Evolutionary conservation across 2,329 filamentous ascomycete genomes (phyloP), one percentile per base, ranked within the genome.

Genomic region (Pseudopyricularia cyperi): DNA sequence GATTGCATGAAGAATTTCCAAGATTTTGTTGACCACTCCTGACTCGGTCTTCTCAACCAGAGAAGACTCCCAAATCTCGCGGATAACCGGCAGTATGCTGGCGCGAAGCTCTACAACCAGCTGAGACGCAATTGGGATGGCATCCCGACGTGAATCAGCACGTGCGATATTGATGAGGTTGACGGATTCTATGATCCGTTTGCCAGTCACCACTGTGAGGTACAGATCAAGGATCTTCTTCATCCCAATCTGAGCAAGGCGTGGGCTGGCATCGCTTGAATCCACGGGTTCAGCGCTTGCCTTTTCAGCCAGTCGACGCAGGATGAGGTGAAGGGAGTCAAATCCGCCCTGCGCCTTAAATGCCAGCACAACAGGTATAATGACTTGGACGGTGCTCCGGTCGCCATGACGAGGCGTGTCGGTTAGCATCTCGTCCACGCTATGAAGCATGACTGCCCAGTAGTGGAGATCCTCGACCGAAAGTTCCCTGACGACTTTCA

Each of bases 151-250:
- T 17, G 39, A 39, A 4, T 51, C 49, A 12, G 28, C 24, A 15
- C 49, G 37, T 15, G 28, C 37, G 17, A 51, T 17, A 51, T 66
- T 71, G 52, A 72, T 71, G n/a, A 69, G 67, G 26, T 83, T 81
- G 32, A 75, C 70, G 1, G 90, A 84, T 34, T 97, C 90, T n/a
- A 76, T 75, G 51, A 97, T 80, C 57, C 83, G 80, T 66, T 93
- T 95, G 9, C 83, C 80, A 55, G 83, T 85, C 51, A 85, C 82
- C 30, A 96, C 74, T 54, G 88, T 75, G 3, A 79, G 72, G 63
- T 93, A 96, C 52, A 97, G 77, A 30, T 85, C 82, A 28, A 98
- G 74, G 32, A 97, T 89, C 58, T 90, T 88, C 64, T 87, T 89
- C 57, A 95, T 79, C 12, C 77, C 77, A 39, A 77, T 71, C 1